Base-by-base conservation (phyloP, 1,284 basidiomycete species). In the Phylloboletellus chloephorus region DNA sequence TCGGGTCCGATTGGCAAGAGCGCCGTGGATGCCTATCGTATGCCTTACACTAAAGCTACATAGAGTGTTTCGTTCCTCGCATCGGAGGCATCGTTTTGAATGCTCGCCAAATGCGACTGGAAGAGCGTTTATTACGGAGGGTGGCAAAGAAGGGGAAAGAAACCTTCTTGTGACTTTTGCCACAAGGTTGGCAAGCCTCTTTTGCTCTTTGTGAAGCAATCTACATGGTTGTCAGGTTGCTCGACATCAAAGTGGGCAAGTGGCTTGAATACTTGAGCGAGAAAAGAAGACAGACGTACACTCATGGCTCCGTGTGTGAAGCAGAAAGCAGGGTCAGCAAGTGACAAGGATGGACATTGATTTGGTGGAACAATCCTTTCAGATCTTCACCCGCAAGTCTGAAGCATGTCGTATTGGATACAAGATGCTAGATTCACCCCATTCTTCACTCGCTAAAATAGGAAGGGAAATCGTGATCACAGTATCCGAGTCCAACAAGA, bases 91-190 rank as follows among this genome's bases (percentile, higher is more conserved):
- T 1, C 35, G 31, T 3, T 24, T 38, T 1, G 56, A 49, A n/a
- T 38, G 23, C 17, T 34, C 44, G 17, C 47, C 40, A 46, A 54
- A 60, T 1, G 22, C 19, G 38, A 58, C 56, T 58, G 23, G 3
- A 25, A 16, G 7, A 13, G 24, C 12, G 17, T 15, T 52, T 41
- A 58, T 43, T 12, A 25, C 8, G 24, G 31, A 35, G 21, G 28
- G 11, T 3, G 7, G 5, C 7, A 15, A 44, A 30, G 13, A 29
- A 3, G 10, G 7, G 22, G 9, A 8, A 26, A 36, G 11, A 11
- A 19, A 63, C 60, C 51, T 49, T 64, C 34, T 65, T 63, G 44
- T 64, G 60, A 16, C 53, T 58, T 31, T 23, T 52, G 32, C 54
- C 60, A 35, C 60, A 62, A 32, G 52, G 29, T 1, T 48, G 47